Conservation (phyloP, 768 basidiomycete genomes). For the Mycena epipterygia region DNA sequence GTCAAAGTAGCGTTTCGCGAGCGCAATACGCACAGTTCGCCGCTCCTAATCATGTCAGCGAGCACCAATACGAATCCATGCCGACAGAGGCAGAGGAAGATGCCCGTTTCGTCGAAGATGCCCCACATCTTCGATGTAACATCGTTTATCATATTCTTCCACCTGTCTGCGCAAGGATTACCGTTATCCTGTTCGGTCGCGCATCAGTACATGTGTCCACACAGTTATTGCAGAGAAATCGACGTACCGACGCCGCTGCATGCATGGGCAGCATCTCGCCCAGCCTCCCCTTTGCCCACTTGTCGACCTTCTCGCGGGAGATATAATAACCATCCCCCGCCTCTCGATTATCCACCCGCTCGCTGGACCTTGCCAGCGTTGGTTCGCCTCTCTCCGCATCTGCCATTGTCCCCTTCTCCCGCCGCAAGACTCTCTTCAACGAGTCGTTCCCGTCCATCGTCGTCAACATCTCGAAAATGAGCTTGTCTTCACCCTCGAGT, state of each 20-base stretch:
- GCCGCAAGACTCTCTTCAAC: constrained; percentile 26
- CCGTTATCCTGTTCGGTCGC: not conserved
- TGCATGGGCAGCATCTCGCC: not conserved
- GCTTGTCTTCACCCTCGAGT: constrained; percentile 37
- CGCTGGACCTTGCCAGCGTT: constrained; percentile 3
- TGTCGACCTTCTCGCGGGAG: constrained; percentile 26
- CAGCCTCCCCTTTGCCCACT: constrained; percentile 14
- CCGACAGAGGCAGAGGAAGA: constrained; percentile 7
- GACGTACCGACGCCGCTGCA: not conserved
- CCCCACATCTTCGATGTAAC: no score
- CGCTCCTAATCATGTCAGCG: constrained; percentile 24
- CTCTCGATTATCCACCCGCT: constrained; percentile 20
- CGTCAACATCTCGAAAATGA: constrained; percentile 35
- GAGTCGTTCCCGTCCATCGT: constrained; percentile 45
- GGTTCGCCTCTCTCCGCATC: constrained; percentile 10
- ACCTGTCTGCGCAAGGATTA: constrained; percentile 29
- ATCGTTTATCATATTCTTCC: constrained; percentile 38
- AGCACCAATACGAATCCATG: constrained; percentile 31
- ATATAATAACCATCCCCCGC: constrained; percentile 22
- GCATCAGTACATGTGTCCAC: not conserved
- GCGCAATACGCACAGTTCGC: constrained; percentile 2
- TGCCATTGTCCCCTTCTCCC: not conserved
- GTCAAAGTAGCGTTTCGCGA: no score
- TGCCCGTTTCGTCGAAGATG: no score
- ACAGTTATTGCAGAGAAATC: not conserved